Evolutionary conservation across 1,139 yeast genomes (phyloP), one percentile per base, ranked within the genome.

Genomic region (Kodamaea arcana): DNA sequence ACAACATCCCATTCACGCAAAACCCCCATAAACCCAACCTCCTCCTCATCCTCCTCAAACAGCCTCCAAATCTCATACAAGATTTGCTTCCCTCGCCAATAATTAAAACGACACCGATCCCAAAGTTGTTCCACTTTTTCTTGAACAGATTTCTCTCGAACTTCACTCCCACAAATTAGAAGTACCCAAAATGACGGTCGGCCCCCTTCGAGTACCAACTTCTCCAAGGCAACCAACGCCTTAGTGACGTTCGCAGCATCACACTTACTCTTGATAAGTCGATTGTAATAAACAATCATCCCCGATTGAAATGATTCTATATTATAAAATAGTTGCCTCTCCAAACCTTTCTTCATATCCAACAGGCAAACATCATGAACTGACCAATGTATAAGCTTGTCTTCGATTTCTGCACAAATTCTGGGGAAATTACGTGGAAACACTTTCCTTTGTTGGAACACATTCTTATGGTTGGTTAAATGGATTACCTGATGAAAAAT

Each of bases 41-140:
- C 63, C 31, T 72, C 76, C 2, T 63, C 66, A 15, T 24, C 23
- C 10, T 53, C 52, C 9, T 56, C 61, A 34, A 72, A 51, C 20
- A 76, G 50, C 30, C 69, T 60, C 75, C 78, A 72, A n/a, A 73
- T 62, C 44, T 75, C 81, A 42, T 62, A 61, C 39, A 75, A 54
- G 9, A 75, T 58, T 45, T 76, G 82, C 43, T 75, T 73, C 1
- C 72, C 69, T 29, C 80, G 55, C 82, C 82, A 76, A 41, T 68
- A 66, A 30, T 74, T 72, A 15, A 54, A 50, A 17, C 38, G 17
- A 16, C 15, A 29, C 20, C 26, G 27, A 43, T 27, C 30, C 59
- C 70, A 62, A 3, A 69, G 51, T 6, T 35, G 41, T 38, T 58
- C 61, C 32, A 65, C 61, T 32, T 59, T 47, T 35, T 35, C 56